Evolutionary conservation across 2,329 filamentous ascomycete genomes (phyloP).

Genomic region (Talaromyces sp.): DNA sequence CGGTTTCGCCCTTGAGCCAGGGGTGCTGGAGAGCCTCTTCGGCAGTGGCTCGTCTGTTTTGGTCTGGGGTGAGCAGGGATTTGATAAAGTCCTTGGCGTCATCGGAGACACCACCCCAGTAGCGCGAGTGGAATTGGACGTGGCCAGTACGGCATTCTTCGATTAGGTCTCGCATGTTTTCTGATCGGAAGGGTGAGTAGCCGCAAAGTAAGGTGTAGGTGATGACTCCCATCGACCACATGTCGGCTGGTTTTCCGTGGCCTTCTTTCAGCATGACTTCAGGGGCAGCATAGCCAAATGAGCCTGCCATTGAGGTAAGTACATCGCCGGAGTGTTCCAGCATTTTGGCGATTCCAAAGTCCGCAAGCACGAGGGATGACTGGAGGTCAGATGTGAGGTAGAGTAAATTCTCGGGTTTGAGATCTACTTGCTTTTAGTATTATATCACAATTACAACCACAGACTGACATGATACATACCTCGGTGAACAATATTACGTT

Average conservation of each 20-base stretch:
- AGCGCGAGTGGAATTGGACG: constrained; percentile 93
- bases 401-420: constrained; percentile 96
- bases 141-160: constrained; percentile 82
- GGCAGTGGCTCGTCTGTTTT: constrained; percentile 71
- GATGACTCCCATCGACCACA: constrained; percentile 99
- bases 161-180: constrained; percentile 87
- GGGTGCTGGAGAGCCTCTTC: constrained; percentile 73
- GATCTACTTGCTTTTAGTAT: constrained; percentile 53
- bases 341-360: constrained; percentile 99
- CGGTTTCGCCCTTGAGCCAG: constrained; percentile 88
- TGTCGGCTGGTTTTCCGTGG: constrained; percentile 96
- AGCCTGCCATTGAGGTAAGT: constrained; percentile 96
- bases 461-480: constrained; percentile 48
- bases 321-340: constrained; percentile 86
- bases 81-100: constrained; percentile 95
- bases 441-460: neutral
- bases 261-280: constrained; percentile 98
- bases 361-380: constrained; percentile 86
- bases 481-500: constrained; percentile 92
- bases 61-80: constrained; percentile 70
- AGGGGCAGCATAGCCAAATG: constrained; percentile 94
- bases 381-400: constrained; percentile 74
- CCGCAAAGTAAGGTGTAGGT: constrained; percentile 97
- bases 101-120: constrained; percentile 95
- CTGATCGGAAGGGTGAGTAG: constrained; percentile 95